phyloP scores from a whole-genome alignment of 2,329 filamentous ascomycete species.

The Zymoseptoria crescenta region DNA sequence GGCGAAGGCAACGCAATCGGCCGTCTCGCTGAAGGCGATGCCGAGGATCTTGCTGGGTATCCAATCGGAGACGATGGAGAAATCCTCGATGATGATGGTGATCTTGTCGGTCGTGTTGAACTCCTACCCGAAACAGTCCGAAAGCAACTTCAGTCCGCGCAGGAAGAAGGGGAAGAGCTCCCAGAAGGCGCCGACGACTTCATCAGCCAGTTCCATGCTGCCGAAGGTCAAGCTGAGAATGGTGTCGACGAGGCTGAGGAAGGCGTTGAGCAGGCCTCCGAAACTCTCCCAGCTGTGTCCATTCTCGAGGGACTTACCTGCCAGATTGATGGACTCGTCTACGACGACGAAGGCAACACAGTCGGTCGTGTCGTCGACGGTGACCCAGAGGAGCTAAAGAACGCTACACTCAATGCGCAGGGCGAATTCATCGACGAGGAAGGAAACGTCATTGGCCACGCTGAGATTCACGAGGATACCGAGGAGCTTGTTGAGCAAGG shows the following conservation, averaged over 20 bases:
- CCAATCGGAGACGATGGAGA: constrained; percentile 47
- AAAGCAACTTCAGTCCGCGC: constrained; percentile 34
- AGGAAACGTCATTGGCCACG: constrained; percentile 47
- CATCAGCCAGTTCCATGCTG: constrained; percentile 19
- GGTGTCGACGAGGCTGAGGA: constrained; percentile 24
- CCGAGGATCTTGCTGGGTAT: constrained; percentile 46
- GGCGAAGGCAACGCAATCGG: constrained; percentile 43
- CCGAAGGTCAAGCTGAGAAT: constrained; percentile 25
- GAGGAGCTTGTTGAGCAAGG: constrained; percentile 39
- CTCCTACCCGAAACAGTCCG: constrained; percentile 40
- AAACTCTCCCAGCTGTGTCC: constrained; percentile 37
- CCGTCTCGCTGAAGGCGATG: constrained; percentile 45
- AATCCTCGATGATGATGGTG: constrained; percentile 48
- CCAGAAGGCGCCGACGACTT: constrained; percentile 30
- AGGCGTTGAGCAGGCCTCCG: constrained; percentile 20
- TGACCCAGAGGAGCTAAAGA: constrained; percentile 41
- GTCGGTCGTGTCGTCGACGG: constrained; percentile 42
- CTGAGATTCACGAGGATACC: constrained; percentile 42
- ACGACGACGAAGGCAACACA: constrained; percentile 45
- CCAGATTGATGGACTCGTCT: constrained; percentile 41
- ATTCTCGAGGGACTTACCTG: constrained; percentile 43
- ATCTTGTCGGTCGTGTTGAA: constrained; percentile 48
- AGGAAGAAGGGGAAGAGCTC: constrained; percentile 30
- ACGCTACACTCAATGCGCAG: constrained; percentile 44
- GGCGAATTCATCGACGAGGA: constrained; percentile 50